Percentiles rank a stretch among this genome's conserved stretches.
phyloP scores from a whole-genome alignment of 2,329 filamentous ascomycete species.

The Geosmithia morbida region DNA sequence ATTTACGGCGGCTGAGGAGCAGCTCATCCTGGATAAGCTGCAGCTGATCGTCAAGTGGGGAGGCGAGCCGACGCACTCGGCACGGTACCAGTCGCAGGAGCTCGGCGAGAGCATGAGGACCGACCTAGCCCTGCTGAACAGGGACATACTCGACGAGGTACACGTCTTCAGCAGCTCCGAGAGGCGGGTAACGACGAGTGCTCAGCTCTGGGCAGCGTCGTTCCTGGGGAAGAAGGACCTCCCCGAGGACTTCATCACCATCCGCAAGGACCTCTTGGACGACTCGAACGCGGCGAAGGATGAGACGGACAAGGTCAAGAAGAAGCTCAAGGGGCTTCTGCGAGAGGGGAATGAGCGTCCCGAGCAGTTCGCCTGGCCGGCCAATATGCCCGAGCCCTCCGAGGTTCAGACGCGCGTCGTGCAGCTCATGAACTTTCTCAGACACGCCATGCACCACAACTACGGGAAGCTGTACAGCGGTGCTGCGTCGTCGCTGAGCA shows the following conservation, averaged over 20 bases:
- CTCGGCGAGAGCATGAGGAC: conserved; percentile 93
- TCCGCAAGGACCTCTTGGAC: conserved; percentile 88
- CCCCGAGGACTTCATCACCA: conserved; percentile 70
- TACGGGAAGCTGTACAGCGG: conserved; percentile 64
- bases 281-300: conserved; percentile 98
- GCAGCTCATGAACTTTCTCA: conserved; percentile 94
- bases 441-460: conserved; percentile 88
- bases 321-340: conserved; percentile 88
- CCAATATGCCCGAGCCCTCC: conserved; percentile 86
- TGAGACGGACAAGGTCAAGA: conserved; percentile 99
- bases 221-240: conserved; percentile 83
- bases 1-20: conserved; percentile 85
- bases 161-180: conserved; percentile 94
- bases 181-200: conserved; percentile 83
- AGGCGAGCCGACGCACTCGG: conserved; percentile 93
- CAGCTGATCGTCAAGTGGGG: conserved; percentile 99
- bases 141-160: conserved; percentile 82
- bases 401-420: conserved; percentile 86
- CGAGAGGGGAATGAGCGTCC: conserved; percentile 88
- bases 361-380: conserved; percentile 95
- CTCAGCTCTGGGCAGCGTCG: conserved; percentile 85
- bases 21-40: conserved; percentile 84
- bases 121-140: conserved; percentile 83
- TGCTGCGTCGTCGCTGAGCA: conserved; percentile 46
- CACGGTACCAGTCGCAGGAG: conserved; percentile 89